Evolutionary conservation across 1,284 basidiomycete species (phyloP).

Genomic region (Naganishia cerealis): DNA sequence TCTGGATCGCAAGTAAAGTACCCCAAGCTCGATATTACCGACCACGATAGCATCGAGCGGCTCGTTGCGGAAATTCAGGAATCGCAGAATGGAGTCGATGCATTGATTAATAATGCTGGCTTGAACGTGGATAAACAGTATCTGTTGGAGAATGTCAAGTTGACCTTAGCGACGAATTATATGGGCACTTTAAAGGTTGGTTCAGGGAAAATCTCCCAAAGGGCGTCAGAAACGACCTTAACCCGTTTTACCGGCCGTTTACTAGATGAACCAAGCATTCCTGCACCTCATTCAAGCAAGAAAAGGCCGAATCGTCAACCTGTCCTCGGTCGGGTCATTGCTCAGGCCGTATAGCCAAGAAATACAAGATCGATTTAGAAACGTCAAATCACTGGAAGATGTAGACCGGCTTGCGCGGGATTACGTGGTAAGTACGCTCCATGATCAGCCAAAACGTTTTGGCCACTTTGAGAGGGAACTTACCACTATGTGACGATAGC

Average conservation of each 20-base stretch:
- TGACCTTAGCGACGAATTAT: conserved; percentile 31
- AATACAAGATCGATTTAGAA: conserved; percentile 27
- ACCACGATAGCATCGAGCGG: conserved; percentile 3
- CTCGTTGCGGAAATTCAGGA: conserved; percentile 21
- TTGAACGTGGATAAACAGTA: conserved; percentile 31
- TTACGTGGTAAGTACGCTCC: conserved; percentile 28
- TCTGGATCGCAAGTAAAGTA: conserved; percentile 10
- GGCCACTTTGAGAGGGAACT: not conserved
- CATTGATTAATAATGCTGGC: conserved; percentile 33
- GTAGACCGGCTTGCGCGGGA: conserved; percentile 19
- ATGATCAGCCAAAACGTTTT: not conserved
- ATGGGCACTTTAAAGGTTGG: conserved; percentile 26
- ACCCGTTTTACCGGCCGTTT: not conserved
- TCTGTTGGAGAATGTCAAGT: conserved; percentile 27
- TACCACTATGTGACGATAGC: not conserved
- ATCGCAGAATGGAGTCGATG: conserved; percentile 28
- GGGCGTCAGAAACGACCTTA: not conserved
- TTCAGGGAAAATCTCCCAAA: not conserved
- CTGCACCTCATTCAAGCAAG: conserved; percentile 19
- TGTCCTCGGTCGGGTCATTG: conserved; percentile 27
- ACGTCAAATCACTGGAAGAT: conserved; percentile 18
- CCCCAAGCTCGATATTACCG: conserved; percentile 30
- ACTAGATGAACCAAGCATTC: conserved; percentile 31
- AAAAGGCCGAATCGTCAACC: conserved; percentile 32
- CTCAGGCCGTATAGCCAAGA: conserved; percentile 28